phyloP scores from a whole-genome alignment of 164 flowering plant genomes.

The Amborella trichopoda region DNA sequence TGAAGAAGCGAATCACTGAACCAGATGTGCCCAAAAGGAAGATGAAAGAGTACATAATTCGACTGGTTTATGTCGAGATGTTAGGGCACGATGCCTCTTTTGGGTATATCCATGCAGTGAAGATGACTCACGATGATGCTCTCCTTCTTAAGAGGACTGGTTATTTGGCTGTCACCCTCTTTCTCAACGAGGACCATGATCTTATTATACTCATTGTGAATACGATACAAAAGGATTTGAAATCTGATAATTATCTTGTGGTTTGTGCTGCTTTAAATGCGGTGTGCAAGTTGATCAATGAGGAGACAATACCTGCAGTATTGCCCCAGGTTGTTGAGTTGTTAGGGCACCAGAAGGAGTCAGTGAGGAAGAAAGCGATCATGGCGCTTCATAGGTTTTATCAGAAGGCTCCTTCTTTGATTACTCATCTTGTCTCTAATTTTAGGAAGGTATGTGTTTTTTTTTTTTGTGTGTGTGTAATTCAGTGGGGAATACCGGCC shows the following conservation, averaged over 20 bases:
- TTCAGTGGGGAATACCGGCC: too few relatives aligned
- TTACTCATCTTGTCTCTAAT: constrained; percentile 62
- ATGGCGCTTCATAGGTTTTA: constrained; percentile 93
- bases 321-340: constrained; percentile 86
- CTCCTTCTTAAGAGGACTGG: constrained; percentile 75
- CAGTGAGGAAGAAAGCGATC: constrained; percentile 91
- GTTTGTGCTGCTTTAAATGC: constrained; percentile 90
- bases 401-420: constrained; percentile 69
- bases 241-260: constrained; percentile 73
- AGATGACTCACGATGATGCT: constrained; percentile 90
- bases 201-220: constrained; percentile 87
- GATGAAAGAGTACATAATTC: constrained; percentile 93
- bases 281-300: constrained; percentile 83
- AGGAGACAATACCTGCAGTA: constrained; percentile 98
- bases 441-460: constrained; percentile 54
- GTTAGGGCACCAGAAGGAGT: constrained; percentile 68
- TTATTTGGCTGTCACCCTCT: constrained; percentile 84
- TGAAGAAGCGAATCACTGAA: constrained; percentile 56
- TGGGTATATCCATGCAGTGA: constrained; percentile 96
- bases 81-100: constrained; percentile 98
- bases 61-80: constrained; percentile 91
- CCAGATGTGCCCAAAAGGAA: constrained; percentile 85
- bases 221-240: constrained; percentile 95
- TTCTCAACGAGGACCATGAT: constrained; percentile 88
- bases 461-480: too few relatives aligned